phyloP scores from a whole-genome alignment of 768 basidiomycete species.

The Xerocomellus chrysenteron region DNA sequence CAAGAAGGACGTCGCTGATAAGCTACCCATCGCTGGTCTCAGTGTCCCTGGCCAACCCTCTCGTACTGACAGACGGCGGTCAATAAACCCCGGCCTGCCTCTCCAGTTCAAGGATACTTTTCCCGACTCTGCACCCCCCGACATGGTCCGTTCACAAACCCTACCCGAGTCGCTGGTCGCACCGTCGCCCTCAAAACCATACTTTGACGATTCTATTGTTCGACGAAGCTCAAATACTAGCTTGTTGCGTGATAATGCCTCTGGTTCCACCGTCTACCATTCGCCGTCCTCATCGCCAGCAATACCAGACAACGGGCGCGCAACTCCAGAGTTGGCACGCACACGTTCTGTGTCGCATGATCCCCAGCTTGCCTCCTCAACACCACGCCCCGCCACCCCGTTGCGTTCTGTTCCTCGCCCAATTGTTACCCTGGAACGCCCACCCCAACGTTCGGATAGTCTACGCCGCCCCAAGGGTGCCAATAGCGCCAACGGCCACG shows the following conservation, averaged over 20 bases:
- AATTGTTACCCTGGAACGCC: conserved; percentile 35
- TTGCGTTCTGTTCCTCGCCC: conserved; percentile 24
- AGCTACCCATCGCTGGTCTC: conserved; percentile 15
- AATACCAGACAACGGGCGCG: conserved; percentile 31
- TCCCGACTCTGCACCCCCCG: conserved; percentile 19
- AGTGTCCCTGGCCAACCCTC: conserved; percentile 31
- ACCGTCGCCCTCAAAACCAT: conserved; percentile 16
- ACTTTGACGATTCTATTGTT: conserved; percentile 17
- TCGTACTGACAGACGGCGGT: conserved; percentile 47
- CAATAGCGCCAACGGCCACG: neutral
- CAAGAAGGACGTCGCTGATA: conserved; percentile 10
- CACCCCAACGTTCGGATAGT: conserved; percentile 35
- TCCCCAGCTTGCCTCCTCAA: neutral
- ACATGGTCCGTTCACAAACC: conserved; percentile 33
- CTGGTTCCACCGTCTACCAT: conserved; percentile 31
- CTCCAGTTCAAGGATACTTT: conserved; percentile 27
- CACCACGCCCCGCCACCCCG: conserved; percentile 14
- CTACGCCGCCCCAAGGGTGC: conserved; percentile 20
- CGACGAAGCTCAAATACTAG: conserved; percentile 26
- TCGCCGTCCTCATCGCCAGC: conserved; percentile 42
- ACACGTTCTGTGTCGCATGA: conserved; percentile 39
- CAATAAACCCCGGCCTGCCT: conserved; percentile 53
- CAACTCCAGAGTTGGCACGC: conserved; percentile 41
- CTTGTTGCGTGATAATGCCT: conserved; percentile 27
- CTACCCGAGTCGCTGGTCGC: conserved; percentile 27